Base-by-base conservation (phyloP, 768 basidiomycete species). In the Leccinum longicurvipes region DNA sequence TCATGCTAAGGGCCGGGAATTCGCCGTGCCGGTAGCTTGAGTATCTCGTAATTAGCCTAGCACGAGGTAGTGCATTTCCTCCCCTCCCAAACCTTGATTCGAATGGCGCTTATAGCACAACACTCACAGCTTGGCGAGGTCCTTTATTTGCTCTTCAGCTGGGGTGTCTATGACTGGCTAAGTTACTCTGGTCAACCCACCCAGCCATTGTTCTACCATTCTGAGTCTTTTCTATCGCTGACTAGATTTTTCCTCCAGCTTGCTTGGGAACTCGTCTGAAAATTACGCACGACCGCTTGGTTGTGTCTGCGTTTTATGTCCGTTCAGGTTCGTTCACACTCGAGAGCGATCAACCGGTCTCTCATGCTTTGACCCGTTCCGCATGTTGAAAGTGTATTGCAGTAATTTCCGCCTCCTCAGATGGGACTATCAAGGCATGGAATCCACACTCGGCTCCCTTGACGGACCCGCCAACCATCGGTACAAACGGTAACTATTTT, bases 371-470 rank as follows among this genome's bases (percentile, higher is more conserved):
- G 15, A 34, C 32, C 17, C 15, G 9, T 25, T 41, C 28, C 19
- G 45, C 39, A 34, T 44, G 47, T 59, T 60, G 53, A 66, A 28
- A 19, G 36, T 19, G 15, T 36, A 39, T n/a, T 15, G 6, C 60
- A 86, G 91, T 98, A 45, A 81, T 98, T 36, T 93, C 95, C 54
- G 94, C 91, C 0, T 98, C 96, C 0, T 96, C 95, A 2, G 96
- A 98, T 67, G 94, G 95, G 17, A 93, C 93, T 12, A 77, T 99
- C 62, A 90, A 94, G 66, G 85, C 93, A 0, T 98, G 96, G 96
- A 86, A 79, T 51, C 95, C 96, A 0, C 93, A 98, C 67, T 76
- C 83, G 0, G 61, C 75, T 12, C 66, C 77, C 19, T 74, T 81
- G 7, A 72, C 80, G 6, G 84, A 87, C 49, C 91, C 93, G 2